Evolutionary conservation across 2,329 filamentous ascomycete species (phyloP).

Genomic region (Saccharata proteae): DNA sequence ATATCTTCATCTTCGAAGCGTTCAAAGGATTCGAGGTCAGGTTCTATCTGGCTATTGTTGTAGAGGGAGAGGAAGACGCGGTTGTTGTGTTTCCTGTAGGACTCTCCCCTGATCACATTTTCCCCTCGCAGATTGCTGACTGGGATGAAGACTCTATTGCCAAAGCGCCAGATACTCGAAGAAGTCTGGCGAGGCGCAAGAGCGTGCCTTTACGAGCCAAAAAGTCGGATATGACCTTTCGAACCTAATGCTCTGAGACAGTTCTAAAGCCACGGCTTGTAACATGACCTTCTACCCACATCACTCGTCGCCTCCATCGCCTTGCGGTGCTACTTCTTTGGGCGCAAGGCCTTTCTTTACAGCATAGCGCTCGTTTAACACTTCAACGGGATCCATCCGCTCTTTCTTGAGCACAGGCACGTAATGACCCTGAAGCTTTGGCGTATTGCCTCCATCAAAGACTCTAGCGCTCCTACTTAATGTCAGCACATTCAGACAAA

Average conservation of each 20-base stretch:
- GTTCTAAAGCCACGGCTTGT: no score
- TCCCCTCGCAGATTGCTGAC: slow-evolving; percentile 2
- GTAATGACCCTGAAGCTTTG: slow-evolving; percentile 45
- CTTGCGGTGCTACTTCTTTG: slow-evolving; percentile 1
- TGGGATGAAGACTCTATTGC: slow-evolving; percentile 48
- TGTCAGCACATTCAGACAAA: neutral
- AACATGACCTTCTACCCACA: no score
- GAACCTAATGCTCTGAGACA: no score
- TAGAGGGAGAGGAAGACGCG: slow-evolving; percentile 75
- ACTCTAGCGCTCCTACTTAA: slow-evolving; percentile 34
- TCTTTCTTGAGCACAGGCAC: slow-evolving; percentile 43
- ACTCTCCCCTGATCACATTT: slow-evolving; percentile 1
- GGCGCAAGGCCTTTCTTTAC: slow-evolving; percentile 34
- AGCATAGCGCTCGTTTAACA: slow-evolving; percentile 50
- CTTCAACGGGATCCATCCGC: slow-evolving; percentile 45
- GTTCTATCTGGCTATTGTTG: slow-evolving; percentile 81
- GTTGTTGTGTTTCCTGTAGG: slow-evolving; percentile 85
- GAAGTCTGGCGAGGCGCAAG: slow-evolving; percentile 80
- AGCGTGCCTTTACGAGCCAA: slow-evolving; percentile 63
- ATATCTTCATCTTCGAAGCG: slow-evolving; percentile 90
- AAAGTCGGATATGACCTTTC: no score
- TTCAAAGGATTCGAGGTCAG: slow-evolving; percentile 84
- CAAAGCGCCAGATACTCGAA: slow-evolving; percentile 63
- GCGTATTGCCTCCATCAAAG: slow-evolving; percentile 46
- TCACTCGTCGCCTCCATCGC: slow-evolving; percentile 4